A percentile compares a stretch with the other conserved stretches of the same genome.
phyloP scores from a whole-genome alignment of 176 grass and related monocot genomes.

The Musa troglodytarum region DNA sequence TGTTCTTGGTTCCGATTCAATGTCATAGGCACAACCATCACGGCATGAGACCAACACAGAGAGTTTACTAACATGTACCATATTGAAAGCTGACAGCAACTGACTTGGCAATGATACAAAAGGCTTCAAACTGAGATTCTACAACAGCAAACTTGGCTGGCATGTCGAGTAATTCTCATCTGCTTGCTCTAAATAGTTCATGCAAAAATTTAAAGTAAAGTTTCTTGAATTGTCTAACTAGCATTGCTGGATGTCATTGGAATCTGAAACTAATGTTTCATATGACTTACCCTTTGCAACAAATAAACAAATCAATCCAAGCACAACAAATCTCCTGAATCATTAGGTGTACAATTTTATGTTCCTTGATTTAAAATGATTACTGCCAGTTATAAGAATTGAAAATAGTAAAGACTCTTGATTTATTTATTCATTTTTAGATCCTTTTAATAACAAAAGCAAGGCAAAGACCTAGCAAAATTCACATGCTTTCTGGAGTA shows the following conservation, averaged over 20 bases:
- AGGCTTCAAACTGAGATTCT: too few relatives aligned
- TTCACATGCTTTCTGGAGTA: background rate
- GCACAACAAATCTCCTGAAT: background rate
- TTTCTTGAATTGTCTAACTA: background rate
- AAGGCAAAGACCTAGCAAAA: background rate
- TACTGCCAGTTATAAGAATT: background rate
- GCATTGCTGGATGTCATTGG: background rate
- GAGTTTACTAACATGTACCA: too few relatives aligned
- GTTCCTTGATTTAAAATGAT: background rate
- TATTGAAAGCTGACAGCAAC: too few relatives aligned
- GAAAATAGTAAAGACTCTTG: background rate
- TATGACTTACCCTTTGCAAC: background rate
- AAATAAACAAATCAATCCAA: background rate
- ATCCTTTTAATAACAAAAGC: background rate
- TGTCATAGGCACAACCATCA: too few relatives aligned
- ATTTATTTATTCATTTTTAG: background rate
- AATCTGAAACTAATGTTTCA: background rate
- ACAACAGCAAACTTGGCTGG: too few relatives aligned
- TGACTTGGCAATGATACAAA: too few relatives aligned
- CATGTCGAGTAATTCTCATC: too few relatives aligned
- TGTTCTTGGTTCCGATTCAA: too few relatives aligned
- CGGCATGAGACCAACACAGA: too few relatives aligned
- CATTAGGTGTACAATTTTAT: background rate
- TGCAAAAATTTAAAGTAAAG: background rate
- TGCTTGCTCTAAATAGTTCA: too few relatives aligned